A percentile compares a stretch with the other conserved stretches of the same genome.
These are phyloP conservation scores for Xylariaceae sp. DNA, from an alignment of 2,329 filamentous ascomycete species.

Conservation along the genomic window DNA sequence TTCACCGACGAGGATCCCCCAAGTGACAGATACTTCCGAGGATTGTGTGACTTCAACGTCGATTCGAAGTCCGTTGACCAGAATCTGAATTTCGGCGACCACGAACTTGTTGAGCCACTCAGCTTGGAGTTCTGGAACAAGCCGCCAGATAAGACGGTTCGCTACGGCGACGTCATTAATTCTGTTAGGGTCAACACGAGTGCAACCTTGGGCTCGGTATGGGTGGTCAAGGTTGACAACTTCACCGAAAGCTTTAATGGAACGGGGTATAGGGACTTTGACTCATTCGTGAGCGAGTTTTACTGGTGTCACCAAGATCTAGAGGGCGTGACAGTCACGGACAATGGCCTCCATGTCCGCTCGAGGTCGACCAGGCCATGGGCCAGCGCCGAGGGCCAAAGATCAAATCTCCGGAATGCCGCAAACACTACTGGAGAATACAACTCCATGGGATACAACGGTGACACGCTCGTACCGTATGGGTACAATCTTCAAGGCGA, in stretches of 20 bases:
- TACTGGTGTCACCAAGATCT: not conserved
- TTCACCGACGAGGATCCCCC: not conserved
- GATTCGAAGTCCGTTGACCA: not conserved
- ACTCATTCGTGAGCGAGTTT: not conserved
- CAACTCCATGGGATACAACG: not conserved
- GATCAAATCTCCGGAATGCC: not conserved
- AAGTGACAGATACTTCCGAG: not conserved
- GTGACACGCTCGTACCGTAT: not conserved
- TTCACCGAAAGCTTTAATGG: not conserved
- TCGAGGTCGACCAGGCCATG: not conserved
- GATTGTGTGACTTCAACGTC: not conserved
- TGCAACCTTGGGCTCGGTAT: not conserved
- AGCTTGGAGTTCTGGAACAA: not conserved
- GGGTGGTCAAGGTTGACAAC: not conserved
- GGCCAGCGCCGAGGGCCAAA: not conserved
- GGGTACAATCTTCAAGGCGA: not conserved
- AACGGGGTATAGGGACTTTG: not conserved
- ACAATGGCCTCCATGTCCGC: not conserved
- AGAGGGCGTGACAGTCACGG: not conserved
- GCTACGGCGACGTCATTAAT: not conserved
- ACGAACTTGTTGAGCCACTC: not conserved
- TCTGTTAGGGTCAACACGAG: not conserved
- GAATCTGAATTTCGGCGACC: not conserved
- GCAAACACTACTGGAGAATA: not conserved
- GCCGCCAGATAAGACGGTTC: not conserved